Evolutionary conservation across 1,284 basidiomycete genomes (phyloP), one percentile per base, ranked within the genome.

Genomic region (Pseudozyma pruni): DNA sequence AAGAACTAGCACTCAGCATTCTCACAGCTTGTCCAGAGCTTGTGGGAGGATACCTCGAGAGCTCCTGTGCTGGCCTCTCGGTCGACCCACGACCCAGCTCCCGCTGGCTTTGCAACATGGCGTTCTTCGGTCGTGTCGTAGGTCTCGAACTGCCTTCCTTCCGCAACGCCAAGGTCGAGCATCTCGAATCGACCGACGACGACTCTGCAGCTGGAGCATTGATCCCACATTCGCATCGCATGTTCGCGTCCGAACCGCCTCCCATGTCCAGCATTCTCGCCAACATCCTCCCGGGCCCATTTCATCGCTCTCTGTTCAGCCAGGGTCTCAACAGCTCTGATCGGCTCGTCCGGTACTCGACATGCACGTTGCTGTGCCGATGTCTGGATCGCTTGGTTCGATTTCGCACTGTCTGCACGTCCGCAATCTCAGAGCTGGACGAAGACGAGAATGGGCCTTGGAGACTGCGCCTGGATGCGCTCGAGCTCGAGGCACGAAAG

Each of bases 21-120:
- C 84, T 93, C 20, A 75, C 84, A 2, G 89, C 91, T 0, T 94
- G 91, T 81, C 93, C 93, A 0, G 94, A 97, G 81, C 87, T 96
- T 3, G 88, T 93, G 1, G 85, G 90, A 0, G 88, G 90, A 87
- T 92, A 76, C 47, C 85, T 85, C 29, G 33, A 33, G 20, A 37
- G 16, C 50, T 46, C 72, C 25, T 38, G 41, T 5, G 91, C 83
- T 88, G 16, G 86, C 87, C 31, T 89, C 88, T 90, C 90, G 0
- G 85, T 96, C 8, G 94, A 97, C 69, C 93, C 94, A 0, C 88
- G 91, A 1, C 86, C 94, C 0, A 91, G 91, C 7, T 91, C 91
- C 0, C 89, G 90, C 75, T 97, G 93, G 93, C 88, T 96, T 29
- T 88, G 90, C 2, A 94, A 93, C 51, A 88, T 94, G 59, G 86